Conservation (phyloP, 306 rosid genomes). For the Malus orientalis region DNA sequence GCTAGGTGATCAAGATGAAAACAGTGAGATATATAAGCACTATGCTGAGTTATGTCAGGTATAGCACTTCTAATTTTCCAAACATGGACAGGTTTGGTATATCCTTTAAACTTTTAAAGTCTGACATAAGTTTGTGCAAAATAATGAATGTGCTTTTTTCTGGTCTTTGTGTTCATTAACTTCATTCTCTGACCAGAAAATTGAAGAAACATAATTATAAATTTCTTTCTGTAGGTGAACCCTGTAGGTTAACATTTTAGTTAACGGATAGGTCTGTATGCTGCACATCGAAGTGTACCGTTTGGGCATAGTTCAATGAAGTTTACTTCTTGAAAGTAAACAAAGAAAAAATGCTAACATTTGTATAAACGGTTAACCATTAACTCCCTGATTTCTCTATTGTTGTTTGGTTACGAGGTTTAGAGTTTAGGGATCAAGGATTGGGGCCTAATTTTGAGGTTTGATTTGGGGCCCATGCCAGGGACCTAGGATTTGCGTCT, state of each 20-base stretch:
- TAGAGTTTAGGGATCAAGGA: too few species aligned
- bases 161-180: neutral
- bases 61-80: slow-evolving; percentile 19
- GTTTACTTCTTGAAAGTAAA: neutral
- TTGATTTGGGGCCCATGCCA: neutral
- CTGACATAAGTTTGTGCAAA: neutral
- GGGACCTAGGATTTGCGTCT: neutral
- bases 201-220: neutral
- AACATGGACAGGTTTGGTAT: neutral
- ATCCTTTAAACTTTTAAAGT: neutral
- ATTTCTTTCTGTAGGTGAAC: neutral
- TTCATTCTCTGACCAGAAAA: neutral
- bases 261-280: neutral
- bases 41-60: slow-evolving; percentile 83
- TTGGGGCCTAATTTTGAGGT: neutral
- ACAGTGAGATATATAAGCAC: slow-evolving; percentile 81
- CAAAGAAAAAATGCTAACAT: neutral
- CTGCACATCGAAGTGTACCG: neutral
- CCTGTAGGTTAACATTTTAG: neutral
- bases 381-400: neutral
- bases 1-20: slow-evolving; percentile 77
- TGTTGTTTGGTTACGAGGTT: neutral
- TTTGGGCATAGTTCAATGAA: neutral
- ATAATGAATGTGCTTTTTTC: neutral
- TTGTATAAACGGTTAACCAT: neutral